A percentile compares a stretch with the other conserved stretches of the same genome.
These are phyloP conservation scores for Salmacisia buchloeana DNA, from an alignment of 1,284 basidiomycete genomes.

Conservation along the genomic window DNA sequence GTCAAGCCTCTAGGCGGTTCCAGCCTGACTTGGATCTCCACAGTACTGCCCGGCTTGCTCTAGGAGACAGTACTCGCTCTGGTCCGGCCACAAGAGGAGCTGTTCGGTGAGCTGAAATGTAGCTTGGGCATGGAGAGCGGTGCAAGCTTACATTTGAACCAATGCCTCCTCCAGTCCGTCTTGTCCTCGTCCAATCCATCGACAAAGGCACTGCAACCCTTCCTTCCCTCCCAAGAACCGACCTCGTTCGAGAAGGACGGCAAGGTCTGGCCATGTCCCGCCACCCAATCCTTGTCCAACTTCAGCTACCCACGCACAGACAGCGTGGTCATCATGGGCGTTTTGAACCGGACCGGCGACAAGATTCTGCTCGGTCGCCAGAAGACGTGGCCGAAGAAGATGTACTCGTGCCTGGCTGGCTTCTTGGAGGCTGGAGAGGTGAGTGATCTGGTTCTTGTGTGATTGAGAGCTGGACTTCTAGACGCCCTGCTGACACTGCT, in stretches of 20 bases:
- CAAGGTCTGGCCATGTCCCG: conserved; percentile 20
- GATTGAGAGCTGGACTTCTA: background rate
- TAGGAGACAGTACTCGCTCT: conserved; percentile 72
- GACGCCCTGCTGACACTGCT: conserved; percentile 59
- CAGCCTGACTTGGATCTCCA: conserved; percentile 9
- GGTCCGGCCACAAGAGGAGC: conserved; percentile 90
- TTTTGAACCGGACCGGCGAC: conserved; percentile 70
- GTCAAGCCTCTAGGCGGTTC: background rate
- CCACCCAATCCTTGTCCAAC: conserved; percentile 30
- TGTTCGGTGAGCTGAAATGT: conserved; percentile 54
- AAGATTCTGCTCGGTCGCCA: conserved; percentile 75
- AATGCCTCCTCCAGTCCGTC: too few relatives aligned
- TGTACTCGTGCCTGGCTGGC: conserved; percentile 47
- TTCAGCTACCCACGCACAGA: conserved; percentile 45
- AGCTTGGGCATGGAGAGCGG: too few relatives aligned
- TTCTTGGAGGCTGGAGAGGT: conserved; percentile 39
- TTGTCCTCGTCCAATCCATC: background rate
- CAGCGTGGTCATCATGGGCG: conserved; percentile 82
- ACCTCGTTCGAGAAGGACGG: conserved; percentile 20
- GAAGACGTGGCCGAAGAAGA: conserved; percentile 59
- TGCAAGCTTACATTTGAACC: too few relatives aligned
- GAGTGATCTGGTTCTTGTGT: conserved; percentile 12
- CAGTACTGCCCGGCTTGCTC: conserved; percentile 87
- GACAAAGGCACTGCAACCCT: background rate
- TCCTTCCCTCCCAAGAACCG: background rate